phyloP scores from a whole-genome alignment of 2,329 filamentous ascomycete species.

The Colletotrichum kahawae region DNA sequence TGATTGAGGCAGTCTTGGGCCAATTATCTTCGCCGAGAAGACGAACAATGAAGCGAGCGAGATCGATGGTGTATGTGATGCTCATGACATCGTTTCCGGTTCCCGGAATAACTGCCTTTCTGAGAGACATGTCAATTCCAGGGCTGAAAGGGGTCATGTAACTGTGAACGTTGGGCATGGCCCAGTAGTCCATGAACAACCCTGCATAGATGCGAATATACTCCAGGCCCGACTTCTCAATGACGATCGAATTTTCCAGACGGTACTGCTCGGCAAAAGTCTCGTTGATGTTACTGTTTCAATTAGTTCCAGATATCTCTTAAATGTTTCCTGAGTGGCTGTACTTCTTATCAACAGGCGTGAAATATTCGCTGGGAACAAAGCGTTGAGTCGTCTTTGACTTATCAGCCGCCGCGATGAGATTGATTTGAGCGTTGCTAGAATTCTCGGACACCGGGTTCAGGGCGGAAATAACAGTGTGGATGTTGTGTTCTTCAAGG shows the following conservation, averaged over 20 bases:
- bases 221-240: neutral
- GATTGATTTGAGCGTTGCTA: constrained; percentile 36
- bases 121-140: neutral
- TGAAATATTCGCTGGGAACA: constrained; percentile 43
- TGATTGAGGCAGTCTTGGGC: neutral
- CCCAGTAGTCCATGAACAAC: constrained; percentile 32
- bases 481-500: constrained; percentile 39
- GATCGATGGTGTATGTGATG: constrained; percentile 1
- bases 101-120: neutral
- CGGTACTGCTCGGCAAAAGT: neutral
- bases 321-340: rapidly evolving
- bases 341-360: neutral
- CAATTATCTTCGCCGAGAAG: constrained; percentile 29
- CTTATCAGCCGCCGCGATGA: constrained; percentile 46
- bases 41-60: constrained; percentile 37
- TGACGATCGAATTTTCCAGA: rapidly evolving
- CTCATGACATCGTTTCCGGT: neutral
- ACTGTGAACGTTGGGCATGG: constrained; percentile 25
- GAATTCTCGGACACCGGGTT: constrained; percentile 26
- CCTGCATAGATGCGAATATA: constrained; percentile 26
- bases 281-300: neutral
- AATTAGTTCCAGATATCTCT: neutral
- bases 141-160: neutral
- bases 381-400: constrained; percentile 42
- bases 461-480: constrained; percentile 50